Evolutionary conservation across 1,139 yeast genomes (phyloP), one percentile per base, ranked within the genome.

Genomic region (Yamadazyma dushanensis): DNA sequence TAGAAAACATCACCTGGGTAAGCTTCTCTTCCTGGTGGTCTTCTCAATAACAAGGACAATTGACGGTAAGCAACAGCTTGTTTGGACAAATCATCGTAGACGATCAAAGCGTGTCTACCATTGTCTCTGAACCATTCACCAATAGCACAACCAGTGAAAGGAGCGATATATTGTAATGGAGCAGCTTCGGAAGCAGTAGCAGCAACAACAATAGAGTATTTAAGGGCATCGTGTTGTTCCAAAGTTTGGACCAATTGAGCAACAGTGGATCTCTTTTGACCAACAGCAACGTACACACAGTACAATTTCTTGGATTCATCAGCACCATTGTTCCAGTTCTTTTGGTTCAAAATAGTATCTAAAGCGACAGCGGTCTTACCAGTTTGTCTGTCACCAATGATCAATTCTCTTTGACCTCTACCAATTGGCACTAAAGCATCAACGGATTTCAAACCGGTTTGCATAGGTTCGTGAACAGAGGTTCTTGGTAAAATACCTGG

Each of bases 51-150:
- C 72, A 90, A 83, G 49, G 97, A 90, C 78, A 90, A 84, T 80
- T 92, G 97, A 82, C 97, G 95, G 89, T 92, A 90, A 57, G 97
- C 98, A 68, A 90, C 97, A 55, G 97, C 97, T 80, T 90, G 98
- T 80, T 90, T 90, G 66, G 97, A 90, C 78, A 90, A 83, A 75
- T 90, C 98, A 72, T 90, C 97, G 76, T 79, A 92, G 80, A 89
- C 78, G 73, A 92, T 92, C 76, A 92, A 78, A 59, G 97, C 95
- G 73, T 92, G 98, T 70, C 73, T 85, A 68, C 96, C 97, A 73
- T 92, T 92, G 81, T 92, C 98, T 83, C 98, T 89, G 94, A 92
- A 92, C 98, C 98, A 92, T 79, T 92, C 99, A 78, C 97, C 97
- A 69, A 94, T 90, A 65, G 99, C 96, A 71, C 95, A 84, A 58